Evolutionary conservation across 1,284 basidiomycete genomes (phyloP), one percentile per base, ranked within the genome.

Genomic region (Phenoliferia sp.): DNA sequence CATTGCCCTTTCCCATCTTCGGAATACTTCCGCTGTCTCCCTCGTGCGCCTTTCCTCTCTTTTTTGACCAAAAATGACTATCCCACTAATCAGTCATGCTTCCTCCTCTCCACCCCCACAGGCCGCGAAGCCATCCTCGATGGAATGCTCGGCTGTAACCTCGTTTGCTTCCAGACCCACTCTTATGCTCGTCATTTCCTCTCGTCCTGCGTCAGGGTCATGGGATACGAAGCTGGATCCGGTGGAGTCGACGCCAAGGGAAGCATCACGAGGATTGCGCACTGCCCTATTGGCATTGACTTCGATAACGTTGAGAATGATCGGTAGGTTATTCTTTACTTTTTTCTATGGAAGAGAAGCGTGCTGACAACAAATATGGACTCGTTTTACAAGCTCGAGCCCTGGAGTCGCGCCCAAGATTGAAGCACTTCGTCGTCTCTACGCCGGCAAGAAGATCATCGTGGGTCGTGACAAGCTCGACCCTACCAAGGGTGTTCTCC

Each of bases 391-490:
- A 68, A 89, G 88, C 34, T 83, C 87, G 62, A 83, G 88, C 3
- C 87, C 90, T 0, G 93, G 91, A 6, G 90, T 99, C 65, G 81
- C 86, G 69, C 94, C 94, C 31, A 98, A 97, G 80, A 84, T 95
- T 39, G 88, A 91, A 67, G 89, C 92, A 0, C 84, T 99, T 1
- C 84, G 87, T 48, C 84, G 88, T 39, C 81, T 98, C 58, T 99
- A 99, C 80, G 88, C 91, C 75, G 93, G 90, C 75, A 98, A 97
- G 85, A 98, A 98, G 85, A 97, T 99, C 77, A 94, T 99, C 68
- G 90, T 99, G 34, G 95, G 94, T 17, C 85, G 96, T n/a, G 95
- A 99, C 81, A 99, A 99, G 83, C 86, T 99, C 52, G 96, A 99
- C 77, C 92, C 94, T 19, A 94, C 97, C 74, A 97, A 97, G 82